Evolutionary conservation across 2,329 filamentous ascomycete species (phyloP).

Genomic region (Botrytis tulipae): DNA sequence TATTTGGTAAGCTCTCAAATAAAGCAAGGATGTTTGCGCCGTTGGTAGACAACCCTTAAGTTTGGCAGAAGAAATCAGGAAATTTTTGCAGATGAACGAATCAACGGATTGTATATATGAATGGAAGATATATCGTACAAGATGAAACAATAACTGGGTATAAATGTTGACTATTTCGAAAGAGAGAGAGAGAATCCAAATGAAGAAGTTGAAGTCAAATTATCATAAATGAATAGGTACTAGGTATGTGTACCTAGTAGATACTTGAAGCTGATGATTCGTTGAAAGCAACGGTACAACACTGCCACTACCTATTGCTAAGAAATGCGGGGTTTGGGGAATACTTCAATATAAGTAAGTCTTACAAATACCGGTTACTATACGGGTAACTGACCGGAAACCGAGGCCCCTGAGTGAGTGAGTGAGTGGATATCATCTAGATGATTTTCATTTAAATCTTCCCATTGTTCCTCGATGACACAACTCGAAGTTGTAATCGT

Average conservation of each 20-base stretch:
- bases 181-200: neutral
- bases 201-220: neutral
- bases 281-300: neutral
- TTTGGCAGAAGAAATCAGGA: neutral
- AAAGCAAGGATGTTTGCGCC: neutral
- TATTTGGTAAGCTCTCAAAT: neutral
- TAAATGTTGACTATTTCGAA: neutral
- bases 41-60: neutral
- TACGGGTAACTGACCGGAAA: neutral
- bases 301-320: neutral
- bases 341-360: neutral
- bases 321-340: conserved; percentile 8
- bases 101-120: neutral
- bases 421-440: neutral
- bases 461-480: neutral
- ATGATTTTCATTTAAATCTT: neutral
- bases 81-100: neutral
- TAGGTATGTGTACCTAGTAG: neutral
- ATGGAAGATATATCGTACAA: neutral
- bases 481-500: neutral
- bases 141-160: neutral
- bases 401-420: neutral
- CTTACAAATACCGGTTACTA: neutral
- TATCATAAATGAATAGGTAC: neutral
- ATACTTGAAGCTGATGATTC: neutral